Percentiles rank a stretch among this genome's conserved stretches.
phyloP scores from a whole-genome alignment of 2,329 filamentous ascomycete genomes.

The Nannizzia gypsea region DNA sequence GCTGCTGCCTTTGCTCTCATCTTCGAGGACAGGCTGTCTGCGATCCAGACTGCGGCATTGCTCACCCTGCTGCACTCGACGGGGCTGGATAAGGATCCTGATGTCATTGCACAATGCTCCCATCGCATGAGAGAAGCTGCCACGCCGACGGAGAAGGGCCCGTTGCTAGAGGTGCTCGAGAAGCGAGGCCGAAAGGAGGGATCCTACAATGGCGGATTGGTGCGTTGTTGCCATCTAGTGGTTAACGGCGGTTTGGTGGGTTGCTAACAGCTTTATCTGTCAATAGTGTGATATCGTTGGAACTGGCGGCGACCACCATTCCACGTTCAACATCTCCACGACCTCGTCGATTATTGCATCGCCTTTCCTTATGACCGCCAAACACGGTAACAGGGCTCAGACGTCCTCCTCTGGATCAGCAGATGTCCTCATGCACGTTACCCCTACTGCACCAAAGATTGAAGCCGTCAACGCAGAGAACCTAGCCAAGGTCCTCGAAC shows the following conservation, averaged over 20 bases:
- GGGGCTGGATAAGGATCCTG: slow-evolving; percentile 66
- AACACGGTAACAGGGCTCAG: slow-evolving; percentile 91
- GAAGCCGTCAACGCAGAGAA: slow-evolving; percentile 60
- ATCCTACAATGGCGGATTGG: slow-evolving; percentile 68
- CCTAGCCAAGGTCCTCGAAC: slow-evolving; percentile 59
- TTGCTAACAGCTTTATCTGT: slow-evolving; percentile 3
- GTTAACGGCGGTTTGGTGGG: not conserved
- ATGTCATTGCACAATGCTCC: slow-evolving; percentile 78
- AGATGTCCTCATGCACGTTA: slow-evolving; percentile 70
- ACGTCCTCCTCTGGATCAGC: slow-evolving; percentile 94
- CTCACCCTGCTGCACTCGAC: slow-evolving; percentile 90
- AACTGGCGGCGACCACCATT: slow-evolving; percentile 89
- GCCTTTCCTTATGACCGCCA: slow-evolving; percentile 70
- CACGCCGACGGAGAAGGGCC: slow-evolving; percentile 53
- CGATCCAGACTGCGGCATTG: slow-evolving; percentile 74
- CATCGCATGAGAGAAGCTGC: slow-evolving; percentile 72
- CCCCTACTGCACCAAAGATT: slow-evolving; percentile 61
- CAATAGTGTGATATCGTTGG: slow-evolving; percentile 79
- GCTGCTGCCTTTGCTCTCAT: slow-evolving; percentile 81
- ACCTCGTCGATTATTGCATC: slow-evolving; percentile 88
- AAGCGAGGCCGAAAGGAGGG: slow-evolving; percentile 54
- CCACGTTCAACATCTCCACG: slow-evolving; percentile 97
- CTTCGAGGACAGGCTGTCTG: slow-evolving; percentile 81
- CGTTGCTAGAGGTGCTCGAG: slow-evolving; percentile 51
- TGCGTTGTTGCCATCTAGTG: slow-evolving; percentile 37